Evolutionary conservation across 208 protist species (phyloP).

Genomic region (Leishmania martiniquensis): DNA sequence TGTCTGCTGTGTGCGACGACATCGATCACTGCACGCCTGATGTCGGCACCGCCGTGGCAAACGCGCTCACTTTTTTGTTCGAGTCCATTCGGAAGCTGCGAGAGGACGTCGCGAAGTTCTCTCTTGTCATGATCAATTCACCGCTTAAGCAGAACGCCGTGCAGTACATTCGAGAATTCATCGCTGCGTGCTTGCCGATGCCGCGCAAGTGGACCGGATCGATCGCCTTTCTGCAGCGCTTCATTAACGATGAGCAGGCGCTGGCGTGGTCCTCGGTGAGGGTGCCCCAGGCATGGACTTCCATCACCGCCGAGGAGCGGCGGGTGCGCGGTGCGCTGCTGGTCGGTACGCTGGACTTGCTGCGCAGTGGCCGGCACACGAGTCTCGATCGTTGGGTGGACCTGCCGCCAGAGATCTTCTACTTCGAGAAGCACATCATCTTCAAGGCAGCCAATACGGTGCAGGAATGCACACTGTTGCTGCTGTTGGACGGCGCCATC

Average conservation of each 20-base stretch:
- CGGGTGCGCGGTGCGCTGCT: slow-evolving; percentile 64
- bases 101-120: slow-evolving; percentile 71
- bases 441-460: slow-evolving; percentile 84
- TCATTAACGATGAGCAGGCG: slow-evolving; percentile 46
- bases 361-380: slow-evolving; percentile 56
- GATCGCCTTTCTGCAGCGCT: slow-evolving; percentile 56
- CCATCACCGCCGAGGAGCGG: slow-evolving; percentile 46
- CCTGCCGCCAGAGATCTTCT: slow-evolving; percentile 73
- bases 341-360: slow-evolving; percentile 56
- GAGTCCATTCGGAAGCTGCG: slow-evolving; percentile 58
- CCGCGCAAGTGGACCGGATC: slow-evolving; percentile 62
- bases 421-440: slow-evolving; percentile 79
- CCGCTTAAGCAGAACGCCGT: slow-evolving; percentile 69
- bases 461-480: slow-evolving; percentile 71
- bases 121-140: slow-evolving; percentile 55
- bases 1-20: slow-evolving; percentile 39
- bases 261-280: slow-evolving; percentile 37
- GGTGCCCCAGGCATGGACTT: slow-evolving; percentile 37
- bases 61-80: slow-evolving; percentile 73
- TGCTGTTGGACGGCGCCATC: slow-evolving; percentile 70
- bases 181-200: slow-evolving; percentile 54
- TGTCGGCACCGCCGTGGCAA: slow-evolving; percentile 64
- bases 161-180: slow-evolving; percentile 74
- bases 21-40: slow-evolving; percentile 55
- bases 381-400: slow-evolving; percentile 67